Percentiles rank a stretch among this genome's conserved stretches.
These are phyloP conservation scores for Rhizophlyctis rosea DNA, from an alignment of 192 early-diverging fungal species.

Conservation along the genomic window DNA sequence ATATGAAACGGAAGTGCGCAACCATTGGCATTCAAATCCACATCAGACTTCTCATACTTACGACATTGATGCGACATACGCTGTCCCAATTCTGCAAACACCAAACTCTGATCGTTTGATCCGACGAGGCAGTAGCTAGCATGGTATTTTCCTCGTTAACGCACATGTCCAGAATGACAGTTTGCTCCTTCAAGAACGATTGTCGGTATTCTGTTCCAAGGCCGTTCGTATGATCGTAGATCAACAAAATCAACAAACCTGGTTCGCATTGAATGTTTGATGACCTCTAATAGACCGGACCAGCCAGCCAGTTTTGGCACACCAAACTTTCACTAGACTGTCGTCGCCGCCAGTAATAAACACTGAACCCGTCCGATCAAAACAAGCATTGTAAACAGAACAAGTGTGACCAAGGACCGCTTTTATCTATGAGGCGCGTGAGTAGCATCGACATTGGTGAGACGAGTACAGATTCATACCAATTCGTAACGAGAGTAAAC, in stretches of 20 bases:
- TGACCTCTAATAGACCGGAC: constrained; percentile 84
- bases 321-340: constrained; percentile 82
- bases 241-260: too few species aligned
- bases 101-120: constrained; percentile 78
- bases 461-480: neutral
- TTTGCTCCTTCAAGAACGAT: constrained; percentile 17
- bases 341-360: constrained; percentile 88
- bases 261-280: constrained; percentile 14
- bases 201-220: too few species aligned
- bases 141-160: constrained; percentile 76
- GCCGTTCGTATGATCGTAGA: too few species aligned
- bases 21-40: too few species aligned
- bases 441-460: constrained; percentile 4
- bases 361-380: constrained; percentile 70
- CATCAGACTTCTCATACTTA: constrained; percentile 22
- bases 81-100: constrained; percentile 67
- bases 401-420: constrained; percentile 71
- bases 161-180: constrained; percentile 72
- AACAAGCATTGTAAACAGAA: constrained; percentile 71
- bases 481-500: neutral
- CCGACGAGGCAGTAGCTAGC: constrained; percentile 71
- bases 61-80: constrained; percentile 35
- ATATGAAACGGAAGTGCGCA: too few species aligned
- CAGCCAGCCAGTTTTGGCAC: constrained; percentile 70
- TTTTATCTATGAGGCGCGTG: constrained; percentile 44